Evolutionary conservation across 1,284 basidiomycete genomes (phyloP), one percentile per base, ranked within the genome.

Genomic region (Inonotus obliquus): DNA sequence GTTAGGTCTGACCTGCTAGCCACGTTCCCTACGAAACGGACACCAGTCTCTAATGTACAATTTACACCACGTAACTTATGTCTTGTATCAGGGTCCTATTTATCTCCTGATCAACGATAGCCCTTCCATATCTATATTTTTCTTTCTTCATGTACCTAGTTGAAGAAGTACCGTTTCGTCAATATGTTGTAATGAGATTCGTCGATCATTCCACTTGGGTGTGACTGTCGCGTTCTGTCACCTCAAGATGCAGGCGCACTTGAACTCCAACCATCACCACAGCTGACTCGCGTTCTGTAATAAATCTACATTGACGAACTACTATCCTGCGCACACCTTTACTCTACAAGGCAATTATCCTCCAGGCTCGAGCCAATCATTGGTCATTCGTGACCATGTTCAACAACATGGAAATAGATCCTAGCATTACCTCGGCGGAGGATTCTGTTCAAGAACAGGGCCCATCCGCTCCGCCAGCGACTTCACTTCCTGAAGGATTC

Each of bases 11-110:
- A 98, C 73, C 80, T 98, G 53, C 76, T 99, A 1, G 82, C 91
- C 1, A 96, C 95, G 0, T 96, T 95, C 74, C 89, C 91, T 4
- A 99, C 97, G 25, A 99, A 98, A 77, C 84, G 94, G 62, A 98
- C 97, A 41, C 94, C 96, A 0, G 85, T 98, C 65, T 84, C 87
- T 53, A 90, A 96, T 69, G 88, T 96, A 11, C 93, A 97, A 67
- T 96, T 98, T 70, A 98, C 96, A 7, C 86, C 94, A 23, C 84
- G 96, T 29, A 99, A 99, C 74, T 80, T 99, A 41, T 96, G 94
- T 73, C 77, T 99, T 64, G 92, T 91, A 21, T 91, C 92, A 9
- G 96, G 96, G 23, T 77, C 78, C 32, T 86, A 84, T 70, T 74
- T 83, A 51, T 74, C 82, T 27, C 77, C 81, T 2, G 86, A 87